phyloP scores from a whole-genome alignment of 495 filamentous ascomycete species.

The Mycothermus thermophilus region DNA sequence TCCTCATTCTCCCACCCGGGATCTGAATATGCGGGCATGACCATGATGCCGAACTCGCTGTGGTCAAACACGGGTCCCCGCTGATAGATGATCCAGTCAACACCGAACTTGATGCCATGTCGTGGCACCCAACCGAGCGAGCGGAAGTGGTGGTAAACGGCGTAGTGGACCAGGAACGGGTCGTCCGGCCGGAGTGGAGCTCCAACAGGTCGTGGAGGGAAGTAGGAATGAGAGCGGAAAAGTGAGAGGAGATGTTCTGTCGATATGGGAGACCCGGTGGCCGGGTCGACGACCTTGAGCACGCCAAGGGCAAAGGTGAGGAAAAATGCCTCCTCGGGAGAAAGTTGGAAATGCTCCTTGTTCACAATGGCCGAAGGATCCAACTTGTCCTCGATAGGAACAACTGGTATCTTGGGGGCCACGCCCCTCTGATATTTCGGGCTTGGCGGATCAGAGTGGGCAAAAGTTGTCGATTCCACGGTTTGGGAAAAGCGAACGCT shows the following conservation, averaged over 20 bases:
- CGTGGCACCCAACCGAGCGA: conserved; percentile 94
- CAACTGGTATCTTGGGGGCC: too few relatives aligned
- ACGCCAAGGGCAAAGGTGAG: conserved; percentile 68
- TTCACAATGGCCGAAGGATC: conserved; percentile 37
- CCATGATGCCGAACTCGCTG: conserved; percentile 76
- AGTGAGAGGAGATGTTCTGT: conserved; percentile 44
- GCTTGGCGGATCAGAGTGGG: conserved; percentile 34
- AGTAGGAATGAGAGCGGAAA: conserved; percentile 54
- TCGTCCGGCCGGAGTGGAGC: conserved; percentile 49
- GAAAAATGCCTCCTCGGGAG: conserved; percentile 86
- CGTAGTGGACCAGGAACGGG: conserved; percentile 73
- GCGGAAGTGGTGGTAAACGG: conserved; percentile 90
- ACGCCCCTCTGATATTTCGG: conserved; percentile 10
- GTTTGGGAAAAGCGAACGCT: conserved; percentile 51
- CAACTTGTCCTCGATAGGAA: too few relatives aligned
- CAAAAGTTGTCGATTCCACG: conserved; percentile 42
- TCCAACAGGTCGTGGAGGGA: conserved; percentile 37
- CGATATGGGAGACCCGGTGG: conserved; percentile 34
- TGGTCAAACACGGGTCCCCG: conserved; percentile 91
- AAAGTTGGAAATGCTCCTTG: conserved; percentile 84
- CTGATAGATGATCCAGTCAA: conserved; percentile 86
- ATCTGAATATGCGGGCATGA: conserved; percentile 70
- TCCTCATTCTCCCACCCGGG: conserved; percentile 51
- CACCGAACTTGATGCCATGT: conserved; percentile 84
- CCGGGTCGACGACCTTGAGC: conserved; percentile 49